Percentiles rank a stretch among this genome's conserved stretches.
phyloP scores from a whole-genome alignment of 106 monocot genomes.

The Allium fistulosum region DNA sequence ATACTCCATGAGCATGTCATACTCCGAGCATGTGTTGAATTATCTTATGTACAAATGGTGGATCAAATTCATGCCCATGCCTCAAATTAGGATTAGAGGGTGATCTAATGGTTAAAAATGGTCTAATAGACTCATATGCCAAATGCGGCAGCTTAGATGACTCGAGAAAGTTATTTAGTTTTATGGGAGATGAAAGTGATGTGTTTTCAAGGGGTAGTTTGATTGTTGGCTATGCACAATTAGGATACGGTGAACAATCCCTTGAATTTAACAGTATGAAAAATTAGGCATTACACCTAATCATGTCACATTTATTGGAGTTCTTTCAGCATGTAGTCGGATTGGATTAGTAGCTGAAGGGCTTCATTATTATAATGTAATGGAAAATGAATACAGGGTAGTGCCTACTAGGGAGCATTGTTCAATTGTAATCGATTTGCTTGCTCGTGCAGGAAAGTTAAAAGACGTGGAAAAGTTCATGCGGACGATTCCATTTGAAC shows the following conservation, averaged over 20 bases:
- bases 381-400: slow-evolving; percentile 37
- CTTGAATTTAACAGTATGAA: slow-evolving; percentile 45
- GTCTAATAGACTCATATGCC: slow-evolving; percentile 48
- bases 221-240: slow-evolving; percentile 68
- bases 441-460: slow-evolving; percentile 48
- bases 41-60: slow-evolving; percentile 34
- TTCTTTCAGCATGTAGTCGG: slow-evolving; percentile 58
- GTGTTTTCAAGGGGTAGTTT: slow-evolving; percentile 70
- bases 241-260: slow-evolving; percentile 44
- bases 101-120: slow-evolving; percentile 33
- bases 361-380: slow-evolving; percentile 30
- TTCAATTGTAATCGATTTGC: slow-evolving; percentile 62
- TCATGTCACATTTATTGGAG: slow-evolving; percentile 58
- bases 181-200: slow-evolving; percentile 29
- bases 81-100: slow-evolving; percentile 35
- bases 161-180: slow-evolving; percentile 34
- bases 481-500: slow-evolving; percentile 40
- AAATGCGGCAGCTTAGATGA: slow-evolving; percentile 60
- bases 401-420: slow-evolving; percentile 60
- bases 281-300: slow-evolving; percentile 32
- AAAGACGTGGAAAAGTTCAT: slow-evolving; percentile 46
- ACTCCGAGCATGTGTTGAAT: slow-evolving; percentile 41
- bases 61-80: slow-evolving; percentile 47
- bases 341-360: slow-evolving; percentile 58
- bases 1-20: too few relatives aligned